Base-by-base conservation (phyloP, 371 early-diverging fungal species). In the Catenaria anguillulae region DNA sequence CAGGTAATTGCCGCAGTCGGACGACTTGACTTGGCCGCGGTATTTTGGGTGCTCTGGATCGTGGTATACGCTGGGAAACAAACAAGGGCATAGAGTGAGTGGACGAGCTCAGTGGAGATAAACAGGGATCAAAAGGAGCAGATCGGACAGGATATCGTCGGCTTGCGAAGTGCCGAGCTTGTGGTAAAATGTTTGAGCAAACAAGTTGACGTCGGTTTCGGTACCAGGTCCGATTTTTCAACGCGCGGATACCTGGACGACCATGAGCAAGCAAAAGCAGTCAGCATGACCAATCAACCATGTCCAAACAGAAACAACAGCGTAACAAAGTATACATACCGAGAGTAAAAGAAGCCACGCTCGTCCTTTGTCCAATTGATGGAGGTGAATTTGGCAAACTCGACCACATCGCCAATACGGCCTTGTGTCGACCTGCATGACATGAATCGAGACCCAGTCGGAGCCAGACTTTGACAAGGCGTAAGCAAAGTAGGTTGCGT, bases 361-460 rank as follows among this genome's bases (percentile, higher is more conserved):
- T 86, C 82, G 62, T 84, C 83, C 46, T 78, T 74, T 0, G 82
- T 77, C 71, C 79, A 84, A 1, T 66, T 13, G 33, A 82, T 66
- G 21, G 63, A 19, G 3, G 77, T 75, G 64, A 83, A 85, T 68
- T 84, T 85, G 48, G 73, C 77, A 81, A 78, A 77, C 35, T 67
- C 68, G 35, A 77, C 52, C 2, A 61, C 63, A 46, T 74, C 77
- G 1, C 63, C 65, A 21, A 71, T 60, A 12, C 19, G 52, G 45
- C 56, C 71, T 67, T 56, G 70, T 64, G 21, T 71, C 73, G 50
- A 64, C 37, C 34, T 59, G 40, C 36, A 71, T 70, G 4, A 83
- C 69, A 62, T 75, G 71, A 52, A 84, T 73, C 12, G 69, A 77
- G 61, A 75, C 78, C 84, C 85, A 85, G 66, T 85, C 85, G 60